Percentiles rank a stretch among this genome's conserved stretches.
These are phyloP conservation scores for Cryphonectria japonica DNA, from an alignment of 2,329 filamentous ascomycete genomes.

Conservation along the genomic window DNA sequence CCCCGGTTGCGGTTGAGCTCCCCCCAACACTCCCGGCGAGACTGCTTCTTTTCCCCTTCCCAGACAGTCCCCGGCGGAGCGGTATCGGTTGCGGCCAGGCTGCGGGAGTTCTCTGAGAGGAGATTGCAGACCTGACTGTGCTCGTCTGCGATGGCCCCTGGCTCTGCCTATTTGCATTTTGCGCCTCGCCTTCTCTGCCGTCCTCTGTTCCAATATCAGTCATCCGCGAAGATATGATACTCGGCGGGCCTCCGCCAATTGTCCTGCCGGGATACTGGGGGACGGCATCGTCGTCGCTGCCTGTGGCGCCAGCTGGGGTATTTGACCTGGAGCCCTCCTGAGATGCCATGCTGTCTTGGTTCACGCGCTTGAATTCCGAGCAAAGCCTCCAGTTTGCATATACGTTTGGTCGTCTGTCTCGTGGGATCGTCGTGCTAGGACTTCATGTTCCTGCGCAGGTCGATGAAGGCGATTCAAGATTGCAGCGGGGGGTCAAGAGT, in stretches of 20 bases:
- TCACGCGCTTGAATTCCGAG: not conserved
- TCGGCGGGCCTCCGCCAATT: constrained; percentile 51
- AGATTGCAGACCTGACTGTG: constrained; percentile 57
- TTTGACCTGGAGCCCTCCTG: constrained; percentile 42
- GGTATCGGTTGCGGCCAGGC: constrained; percentile 60
- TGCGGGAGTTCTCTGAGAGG: constrained; percentile 44
- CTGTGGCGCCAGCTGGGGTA: constrained; percentile 36
- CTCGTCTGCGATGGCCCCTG: constrained; percentile 51
- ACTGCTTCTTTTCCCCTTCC: constrained; percentile 50
- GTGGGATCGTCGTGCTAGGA: constrained; percentile 11
- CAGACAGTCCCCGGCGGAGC: constrained; percentile 56
- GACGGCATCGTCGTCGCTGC: constrained; percentile 43
- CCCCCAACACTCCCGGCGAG: constrained; percentile 43
- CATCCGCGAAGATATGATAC: constrained; percentile 73
- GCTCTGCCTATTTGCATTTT: constrained; percentile 35
- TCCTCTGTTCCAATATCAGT: constrained; percentile 66
- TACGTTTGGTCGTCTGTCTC: constrained; percentile 12
- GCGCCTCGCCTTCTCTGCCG: constrained; percentile 48
- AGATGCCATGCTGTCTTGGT: constrained; percentile 41
- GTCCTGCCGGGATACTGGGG: constrained; percentile 47
- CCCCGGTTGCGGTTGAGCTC: constrained; percentile 45
- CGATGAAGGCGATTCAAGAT: not conserved
- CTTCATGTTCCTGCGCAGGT: constrained; percentile 18
- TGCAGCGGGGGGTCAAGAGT: not conserved
- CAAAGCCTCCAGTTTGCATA: not conserved